A percentile compares a stretch with the other conserved stretches of the same genome.
Conservation (phyloP, 2,329 filamentous ascomycete species). For the Dothiorella sarmentorum region DNA sequence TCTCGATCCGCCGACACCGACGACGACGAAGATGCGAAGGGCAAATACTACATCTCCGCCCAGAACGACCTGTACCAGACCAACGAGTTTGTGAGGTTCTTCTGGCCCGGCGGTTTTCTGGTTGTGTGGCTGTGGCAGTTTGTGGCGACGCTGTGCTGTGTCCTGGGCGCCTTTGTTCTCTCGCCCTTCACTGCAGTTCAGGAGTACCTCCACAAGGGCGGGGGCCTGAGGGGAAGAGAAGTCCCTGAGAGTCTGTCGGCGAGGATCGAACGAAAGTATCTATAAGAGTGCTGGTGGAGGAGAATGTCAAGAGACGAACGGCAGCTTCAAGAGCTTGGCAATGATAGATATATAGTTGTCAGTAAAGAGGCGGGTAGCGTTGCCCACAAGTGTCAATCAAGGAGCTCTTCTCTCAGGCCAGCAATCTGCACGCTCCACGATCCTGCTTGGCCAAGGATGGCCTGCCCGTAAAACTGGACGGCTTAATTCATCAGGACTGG, state of each 20-base stretch:
- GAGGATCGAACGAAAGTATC: slow-evolving; percentile 9
- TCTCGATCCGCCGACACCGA: not conserved
- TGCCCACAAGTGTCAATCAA: not conserved
- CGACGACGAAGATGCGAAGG: slow-evolving; percentile 22
- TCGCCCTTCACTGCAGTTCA: slow-evolving; percentile 52
- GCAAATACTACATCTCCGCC: slow-evolving; percentile 65
- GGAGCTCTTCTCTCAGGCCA: not conserved
- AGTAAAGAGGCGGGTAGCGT: not conserved
- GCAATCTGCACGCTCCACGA: not conserved
- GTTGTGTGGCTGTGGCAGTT: slow-evolving; percentile 62
- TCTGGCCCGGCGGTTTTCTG: slow-evolving; percentile 58
- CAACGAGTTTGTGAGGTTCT: slow-evolving; percentile 71
- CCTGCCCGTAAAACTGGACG: not conserved
- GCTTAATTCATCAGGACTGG: too few species aligned
- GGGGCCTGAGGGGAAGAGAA: slow-evolving; percentile 10
- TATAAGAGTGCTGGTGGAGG: not conserved
- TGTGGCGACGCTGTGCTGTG: slow-evolving; percentile 61
- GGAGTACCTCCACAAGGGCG: slow-evolving; percentile 31
- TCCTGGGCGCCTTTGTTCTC: slow-evolving; percentile 53
- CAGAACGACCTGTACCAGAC: slow-evolving; percentile 83
- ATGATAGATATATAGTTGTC: not conserved
- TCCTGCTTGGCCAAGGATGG: not conserved
- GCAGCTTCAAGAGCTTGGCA: not conserved
- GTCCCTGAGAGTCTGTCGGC: not conserved
- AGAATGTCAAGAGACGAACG: not conserved